Conservation (phyloP, 1,139 yeast genomes). For the Hansenula lynferdii region DNA sequence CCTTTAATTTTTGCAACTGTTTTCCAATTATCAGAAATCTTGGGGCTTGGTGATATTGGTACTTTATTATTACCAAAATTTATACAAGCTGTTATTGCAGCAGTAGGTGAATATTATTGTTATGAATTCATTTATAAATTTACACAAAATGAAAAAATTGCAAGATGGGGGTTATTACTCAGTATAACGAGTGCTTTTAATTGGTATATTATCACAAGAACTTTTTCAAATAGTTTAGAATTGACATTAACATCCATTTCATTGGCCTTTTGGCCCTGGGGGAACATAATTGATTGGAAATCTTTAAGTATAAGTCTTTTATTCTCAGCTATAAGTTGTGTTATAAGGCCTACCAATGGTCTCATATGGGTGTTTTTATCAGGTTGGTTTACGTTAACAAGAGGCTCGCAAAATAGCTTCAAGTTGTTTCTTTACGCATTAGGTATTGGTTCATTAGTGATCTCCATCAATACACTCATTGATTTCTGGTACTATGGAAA, state of each 20-base stretch:
- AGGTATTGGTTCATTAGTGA: conserved; percentile 23
- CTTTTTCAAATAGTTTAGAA: conserved; percentile 85
- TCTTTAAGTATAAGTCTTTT: conserved; percentile 23
- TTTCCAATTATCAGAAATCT: conserved; percentile 10
- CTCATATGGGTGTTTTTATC: conserved; percentile 72
- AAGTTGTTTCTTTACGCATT: conserved; percentile 22
- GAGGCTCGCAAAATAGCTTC: conserved; percentile 8
- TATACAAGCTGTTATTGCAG: conserved; percentile 64
- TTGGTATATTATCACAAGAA: conserved; percentile 74
- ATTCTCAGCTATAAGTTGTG: conserved; percentile 53
- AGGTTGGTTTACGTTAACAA: conserved; percentile 13
- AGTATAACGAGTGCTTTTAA: conserved; percentile 76
- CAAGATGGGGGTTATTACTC: conserved; percentile 41
- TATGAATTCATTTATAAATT: conserved; percentile 42
- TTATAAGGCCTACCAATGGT: conserved; percentile 81
- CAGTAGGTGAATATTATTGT: conserved; percentile 63
- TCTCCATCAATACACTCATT: conserved; percentile 34
- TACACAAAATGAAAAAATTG: conserved; percentile 34
- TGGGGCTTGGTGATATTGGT: conserved; percentile 30
- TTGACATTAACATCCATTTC: conserved; percentile 68
- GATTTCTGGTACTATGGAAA: conserved; percentile 62
- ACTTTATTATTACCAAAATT: conserved; percentile 54
- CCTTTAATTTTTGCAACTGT: conserved; percentile 55
- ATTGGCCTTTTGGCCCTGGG: conserved; percentile 71
- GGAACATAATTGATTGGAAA: conserved; percentile 19